phyloP scores from a whole-genome alignment of 179 eudicot species.

The Carnegiea gigantea region DNA sequence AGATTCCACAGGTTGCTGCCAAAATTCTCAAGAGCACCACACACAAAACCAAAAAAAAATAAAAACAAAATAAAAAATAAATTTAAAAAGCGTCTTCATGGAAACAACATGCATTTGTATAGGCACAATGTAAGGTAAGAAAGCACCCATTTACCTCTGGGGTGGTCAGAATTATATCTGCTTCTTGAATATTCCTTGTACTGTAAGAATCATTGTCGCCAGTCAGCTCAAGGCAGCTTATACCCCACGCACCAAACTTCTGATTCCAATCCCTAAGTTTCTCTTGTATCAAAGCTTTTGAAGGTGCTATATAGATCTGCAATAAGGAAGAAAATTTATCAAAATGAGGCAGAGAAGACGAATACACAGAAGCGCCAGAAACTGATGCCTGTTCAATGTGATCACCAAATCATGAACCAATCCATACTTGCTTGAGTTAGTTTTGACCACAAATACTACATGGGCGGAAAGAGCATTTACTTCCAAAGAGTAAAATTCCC shows the following conservation, averaged over 20 bases:
- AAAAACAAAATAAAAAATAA: too few species aligned
- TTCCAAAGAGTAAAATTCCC: neutral
- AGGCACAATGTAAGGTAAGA: slow-evolving; percentile 2
- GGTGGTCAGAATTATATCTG: slow-evolving; percentile 89
- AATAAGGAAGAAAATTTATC: slow-evolving; percentile 20
- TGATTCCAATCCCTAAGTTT: slow-evolving; percentile 85
- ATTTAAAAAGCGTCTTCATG: neutral
- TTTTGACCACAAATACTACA: neutral
- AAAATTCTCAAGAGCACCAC: neutral
- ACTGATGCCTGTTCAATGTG: neutral
- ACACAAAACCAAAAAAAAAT: neutral
- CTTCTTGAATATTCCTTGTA: slow-evolving; percentile 71
- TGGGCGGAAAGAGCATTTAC: neutral
- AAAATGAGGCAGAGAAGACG: slow-evolving; percentile 1
- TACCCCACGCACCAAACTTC: slow-evolving; percentile 69
- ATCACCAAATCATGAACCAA: neutral
- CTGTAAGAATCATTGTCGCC: slow-evolving; percentile 85
- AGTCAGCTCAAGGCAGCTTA: slow-evolving; percentile 90
- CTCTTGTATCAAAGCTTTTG: slow-evolving; percentile 98
- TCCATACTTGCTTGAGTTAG: neutral
- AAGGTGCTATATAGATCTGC: slow-evolving; percentile 90
- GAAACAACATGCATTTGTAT: neutral
- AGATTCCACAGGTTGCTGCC: slow-evolving; percentile 2
- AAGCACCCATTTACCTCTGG: slow-evolving; percentile 64
- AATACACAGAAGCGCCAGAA: neutral